Evolutionary conservation across 345 rosid genomes (phyloP), one percentile per base, ranked within the genome.

Genomic region (Cochlearia excelsa): DNA sequence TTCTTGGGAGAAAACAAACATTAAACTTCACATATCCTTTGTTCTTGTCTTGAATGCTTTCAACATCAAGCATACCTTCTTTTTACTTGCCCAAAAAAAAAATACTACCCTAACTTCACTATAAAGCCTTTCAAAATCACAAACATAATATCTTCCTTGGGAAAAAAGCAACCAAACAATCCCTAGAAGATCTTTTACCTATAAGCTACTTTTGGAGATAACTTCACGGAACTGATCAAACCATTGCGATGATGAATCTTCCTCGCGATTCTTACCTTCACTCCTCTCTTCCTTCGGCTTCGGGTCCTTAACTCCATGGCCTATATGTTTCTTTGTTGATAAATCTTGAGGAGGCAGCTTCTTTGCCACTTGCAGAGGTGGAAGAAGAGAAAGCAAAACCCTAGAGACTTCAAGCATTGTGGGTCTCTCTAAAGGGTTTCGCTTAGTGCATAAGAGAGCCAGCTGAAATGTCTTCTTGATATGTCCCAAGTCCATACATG

Each of bases 351-450:
- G 46, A 46, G 52, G 65, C 46, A 55, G 10, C 58, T 68, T 68
- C 62, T 93, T 93, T 4, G n/a, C 1, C 27, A 44, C 49, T 0
- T 74, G 75, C 9, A 73, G 77, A 16, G 81, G 41, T 0, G 96
- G 96, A 30, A 87, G 75, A 41, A 90, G 81, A 27, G 93, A 81
- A 34, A 80, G 81, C 51, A 94, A 45, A 55, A 88, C 90, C 60
- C 87, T 69, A 0, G 88, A 79, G 10, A 94, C 97, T 46, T 94
- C 97, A 3, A 81, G 90, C 99, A 94, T 94, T 8, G 90, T 79
- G 3, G 99, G 99, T 37, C 97, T 76, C 66, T 87, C 96, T 0
- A 83, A 68, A 23, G 95, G 93, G 63, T 78, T 59, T 10, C 71
- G 79, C 78, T 86, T 90, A 0, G 97, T 75, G 75, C 97, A 94